These are phyloP conservation scores for Trichoderma semiorbis DNA, from an alignment of 2,329 filamentous ascomycete species.

Conservation along the genomic window DNA sequence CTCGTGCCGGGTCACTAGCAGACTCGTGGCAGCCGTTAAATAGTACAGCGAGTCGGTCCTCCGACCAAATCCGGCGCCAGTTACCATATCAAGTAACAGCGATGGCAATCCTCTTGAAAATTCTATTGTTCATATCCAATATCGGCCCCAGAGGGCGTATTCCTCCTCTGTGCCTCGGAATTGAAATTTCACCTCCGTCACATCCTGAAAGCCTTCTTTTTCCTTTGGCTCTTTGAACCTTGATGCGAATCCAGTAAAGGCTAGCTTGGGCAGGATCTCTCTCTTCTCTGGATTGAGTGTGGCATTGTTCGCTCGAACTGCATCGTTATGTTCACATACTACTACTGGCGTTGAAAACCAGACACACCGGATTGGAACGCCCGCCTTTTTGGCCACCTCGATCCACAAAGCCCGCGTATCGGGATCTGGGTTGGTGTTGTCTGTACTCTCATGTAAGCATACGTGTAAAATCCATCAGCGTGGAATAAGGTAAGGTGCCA, in stretches of 20 bases:
- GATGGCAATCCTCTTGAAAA: background rate
- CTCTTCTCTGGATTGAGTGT: constrained; percentile 82
- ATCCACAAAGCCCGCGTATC: constrained; percentile 79
- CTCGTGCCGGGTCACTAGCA: background rate
- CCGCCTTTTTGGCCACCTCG: constrained; percentile 64
- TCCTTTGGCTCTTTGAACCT: constrained; percentile 69
- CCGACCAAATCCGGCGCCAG: background rate
- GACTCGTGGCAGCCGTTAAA: background rate
- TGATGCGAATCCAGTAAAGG: constrained; percentile 72
- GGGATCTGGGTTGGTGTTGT: constrained; percentile 90
- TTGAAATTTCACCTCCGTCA: constrained; percentile 70
- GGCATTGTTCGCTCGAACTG: constrained; percentile 67
- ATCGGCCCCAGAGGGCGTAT: constrained; percentile 68
- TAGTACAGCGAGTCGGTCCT: background rate
- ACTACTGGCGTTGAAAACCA: constrained; percentile 72
- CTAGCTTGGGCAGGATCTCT: constrained; percentile 68
- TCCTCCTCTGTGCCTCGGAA: constrained; percentile 69
- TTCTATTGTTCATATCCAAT: constrained; percentile 58
- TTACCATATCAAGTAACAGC: background rate
- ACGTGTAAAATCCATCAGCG: background rate
- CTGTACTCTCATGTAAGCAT: constrained; percentile 41
- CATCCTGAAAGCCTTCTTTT: constrained; percentile 80
- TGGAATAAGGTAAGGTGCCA: background rate
- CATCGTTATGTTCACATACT: constrained; percentile 82
- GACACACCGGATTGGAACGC: constrained; percentile 77